Evolutionary conservation across 1,284 basidiomycete genomes (phyloP), one percentile per base, ranked within the genome.

Genomic region (Ustilago loliicola): DNA sequence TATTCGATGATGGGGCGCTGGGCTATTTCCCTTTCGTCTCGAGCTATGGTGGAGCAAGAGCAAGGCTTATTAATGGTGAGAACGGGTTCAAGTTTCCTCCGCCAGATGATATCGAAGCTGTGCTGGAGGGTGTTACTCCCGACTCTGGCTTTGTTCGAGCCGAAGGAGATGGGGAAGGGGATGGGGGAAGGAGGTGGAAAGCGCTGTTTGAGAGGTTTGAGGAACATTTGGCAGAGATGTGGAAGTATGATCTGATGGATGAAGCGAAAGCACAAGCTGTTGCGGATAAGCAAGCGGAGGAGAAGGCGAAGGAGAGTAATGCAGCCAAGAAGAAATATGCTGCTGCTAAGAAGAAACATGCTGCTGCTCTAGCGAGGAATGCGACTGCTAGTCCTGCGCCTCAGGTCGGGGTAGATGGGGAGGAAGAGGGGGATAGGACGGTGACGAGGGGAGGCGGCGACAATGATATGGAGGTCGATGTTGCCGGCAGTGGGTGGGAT

Each of bases 1-100:
- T 91, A 1, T 93, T 94, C 84, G 96, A 99, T 87, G 97, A 99
- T 86, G 97, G 97, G 11, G 92, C 92, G 21, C 88, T 98, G 7
- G 97, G 97, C 0, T 99, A 99, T 87, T 99, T 95, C 84, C 94
- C 96, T 0, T 92, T 97, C 88, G 91, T 97, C 59, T 97, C 94
- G 3, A 89, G 96, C 47, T 99, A 95, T 88, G 96, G 95, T 73
- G 92, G 93, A 61, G 97, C 94, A 1, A 91, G 92, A 72, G 93
- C 95, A 7, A 90, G 88, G 52, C 89, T 97, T 71, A 97, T 98
- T 85, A 91, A 95, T 32, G 96, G 95, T 0, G 68, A 77, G n/a
- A 86, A 92, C 57, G 70, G 76, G 5, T 98, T 97, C 83, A 90
- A 90, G 1, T 93, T 90, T 81, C 90, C 93, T 1, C 95, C 95